Evolutionary conservation across 2,329 filamentous ascomycete genomes (phyloP).

Genomic region (Chaetomiaceae sp.): DNA sequence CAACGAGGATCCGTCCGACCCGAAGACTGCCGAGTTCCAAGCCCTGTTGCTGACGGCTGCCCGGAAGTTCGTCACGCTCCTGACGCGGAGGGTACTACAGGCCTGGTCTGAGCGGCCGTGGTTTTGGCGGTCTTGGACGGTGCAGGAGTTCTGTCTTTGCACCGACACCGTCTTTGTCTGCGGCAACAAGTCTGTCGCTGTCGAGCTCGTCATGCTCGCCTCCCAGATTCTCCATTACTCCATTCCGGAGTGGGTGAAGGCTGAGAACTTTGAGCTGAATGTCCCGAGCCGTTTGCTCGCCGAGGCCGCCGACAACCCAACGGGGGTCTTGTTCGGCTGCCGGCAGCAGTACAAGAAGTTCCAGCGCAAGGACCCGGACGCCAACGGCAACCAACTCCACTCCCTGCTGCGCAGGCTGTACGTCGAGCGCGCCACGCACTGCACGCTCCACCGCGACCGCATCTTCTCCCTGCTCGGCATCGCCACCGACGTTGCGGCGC

Average conservation of each 20-base stretch:
- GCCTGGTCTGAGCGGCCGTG: slow-evolving; percentile 6
- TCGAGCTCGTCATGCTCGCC: slow-evolving; percentile 4
- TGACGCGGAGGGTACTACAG: neutral
- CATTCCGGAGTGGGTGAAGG: too few relatives aligned
- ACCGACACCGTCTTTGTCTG: slow-evolving; percentile 15
- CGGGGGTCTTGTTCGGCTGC: slow-evolving; percentile 4
- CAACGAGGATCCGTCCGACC: neutral
- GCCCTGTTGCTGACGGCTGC: neutral
- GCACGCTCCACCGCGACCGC: slow-evolving; percentile 8
- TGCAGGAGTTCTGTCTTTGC: slow-evolving; percentile 17
- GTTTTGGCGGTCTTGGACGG: slow-evolving; percentile 14
- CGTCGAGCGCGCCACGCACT: slow-evolving; percentile 3
- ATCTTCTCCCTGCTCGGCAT: slow-evolving; percentile 12
- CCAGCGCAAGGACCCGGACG: neutral
- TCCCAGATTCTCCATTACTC: slow-evolving; percentile 1
- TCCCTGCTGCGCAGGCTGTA: slow-evolving; percentile 9
- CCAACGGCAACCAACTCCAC: slow-evolving; percentile 5
- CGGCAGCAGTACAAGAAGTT: slow-evolving; percentile 2
- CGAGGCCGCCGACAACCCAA: slow-evolving; percentile 2
- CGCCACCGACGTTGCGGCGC: slow-evolving; percentile 6
- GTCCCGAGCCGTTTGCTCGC: neutral
- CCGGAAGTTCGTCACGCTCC: neutral
- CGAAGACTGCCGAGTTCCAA: neutral
- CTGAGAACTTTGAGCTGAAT: too few relatives aligned
- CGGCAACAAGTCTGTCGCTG: slow-evolving; percentile 5